A percentile compares a stretch with the other conserved stretches of the same genome.
Evolutionary conservation across 768 basidiomycete species (phyloP).

Genomic region (Russula virescens): DNA sequence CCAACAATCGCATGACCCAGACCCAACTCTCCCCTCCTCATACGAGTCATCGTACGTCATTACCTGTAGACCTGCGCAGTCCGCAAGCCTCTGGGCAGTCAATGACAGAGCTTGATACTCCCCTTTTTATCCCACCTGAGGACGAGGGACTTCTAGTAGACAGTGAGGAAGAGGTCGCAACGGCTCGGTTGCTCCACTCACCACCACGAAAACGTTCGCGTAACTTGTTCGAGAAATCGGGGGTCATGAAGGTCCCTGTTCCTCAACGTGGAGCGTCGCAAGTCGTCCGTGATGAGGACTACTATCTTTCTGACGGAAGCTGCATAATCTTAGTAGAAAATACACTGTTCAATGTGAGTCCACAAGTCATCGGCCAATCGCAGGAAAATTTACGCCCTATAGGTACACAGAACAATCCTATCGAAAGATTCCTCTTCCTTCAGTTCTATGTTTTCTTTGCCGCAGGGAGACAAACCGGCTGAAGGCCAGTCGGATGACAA

Average conservation of each 20-base stretch:
- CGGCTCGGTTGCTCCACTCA: conserved; percentile 18
- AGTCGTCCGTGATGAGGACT: conserved; percentile 21
- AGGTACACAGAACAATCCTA: conserved; percentile 31
- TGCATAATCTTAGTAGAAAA: conserved; percentile 23
- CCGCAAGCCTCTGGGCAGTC: not conserved
- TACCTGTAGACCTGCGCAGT: not conserved
- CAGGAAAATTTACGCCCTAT: not conserved
- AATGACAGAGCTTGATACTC: conserved; percentile 22
- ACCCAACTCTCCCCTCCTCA: no score
- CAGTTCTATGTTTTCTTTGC: conserved; percentile 58
- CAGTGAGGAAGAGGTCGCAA: conserved; percentile 12
- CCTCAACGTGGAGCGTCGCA: not conserved
- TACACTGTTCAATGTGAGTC: conserved; percentile 22
- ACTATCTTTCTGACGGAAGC: conserved; percentile 24
- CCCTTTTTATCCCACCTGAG: conserved; percentile 24
- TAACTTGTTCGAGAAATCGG: conserved; percentile 10
- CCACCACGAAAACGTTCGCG: conserved; percentile 23
- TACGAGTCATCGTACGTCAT: not conserved
- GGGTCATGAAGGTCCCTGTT: not conserved
- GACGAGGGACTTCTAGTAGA: conserved; percentile 9
- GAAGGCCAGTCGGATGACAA: conserved; percentile 63
- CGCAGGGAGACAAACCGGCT: conserved; percentile 43
- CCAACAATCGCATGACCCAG: no score
- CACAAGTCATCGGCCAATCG: not conserved
- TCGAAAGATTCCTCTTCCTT: conserved; percentile 63